Conservation (phyloP, 768 basidiomycete species). For the Naganishia onofrii region DNA sequence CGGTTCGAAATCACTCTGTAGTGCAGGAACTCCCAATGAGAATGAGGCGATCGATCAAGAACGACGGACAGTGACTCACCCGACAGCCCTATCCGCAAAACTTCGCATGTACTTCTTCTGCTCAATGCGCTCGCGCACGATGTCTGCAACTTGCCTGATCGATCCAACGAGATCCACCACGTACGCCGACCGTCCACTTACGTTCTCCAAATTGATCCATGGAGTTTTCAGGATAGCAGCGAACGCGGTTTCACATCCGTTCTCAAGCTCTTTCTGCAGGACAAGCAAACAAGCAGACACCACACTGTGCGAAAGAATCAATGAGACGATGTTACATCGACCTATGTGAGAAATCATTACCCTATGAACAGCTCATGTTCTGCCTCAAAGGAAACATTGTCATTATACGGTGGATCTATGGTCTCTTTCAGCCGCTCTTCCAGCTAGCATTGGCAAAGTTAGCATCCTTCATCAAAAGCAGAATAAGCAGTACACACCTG, state of each 20-base stretch:
- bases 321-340: not conserved
- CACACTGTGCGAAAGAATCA: conserved; percentile 58
- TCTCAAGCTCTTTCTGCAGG: conserved; percentile 79
- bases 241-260: conserved; percentile 75
- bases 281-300: conserved; percentile 78
- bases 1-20: conserved; percentile 73
- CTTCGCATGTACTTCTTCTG: conserved; percentile 93
- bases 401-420: conserved; percentile 70
- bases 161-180: conserved; percentile 71
- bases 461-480: not conserved
- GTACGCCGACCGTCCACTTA: conserved; percentile 81
- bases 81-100: conserved; percentile 87
- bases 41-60: not conserved
- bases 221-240: conserved; percentile 70
- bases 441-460: conserved; percentile 58
- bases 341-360: conserved; percentile 55
- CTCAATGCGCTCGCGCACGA: conserved; percentile 76
- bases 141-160: conserved; percentile 71
- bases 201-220: conserved; percentile 76
- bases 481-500: conserved; percentile 60
- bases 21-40: not conserved
- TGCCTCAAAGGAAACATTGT: conserved; percentile 73
- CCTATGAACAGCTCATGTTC: conserved; percentile 87
- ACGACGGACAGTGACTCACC: conserved; percentile 58
- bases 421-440: conserved; percentile 87